Evolutionary conservation across 768 basidiomycete genomes (phyloP).

Genomic region (Russula sp.): DNA sequence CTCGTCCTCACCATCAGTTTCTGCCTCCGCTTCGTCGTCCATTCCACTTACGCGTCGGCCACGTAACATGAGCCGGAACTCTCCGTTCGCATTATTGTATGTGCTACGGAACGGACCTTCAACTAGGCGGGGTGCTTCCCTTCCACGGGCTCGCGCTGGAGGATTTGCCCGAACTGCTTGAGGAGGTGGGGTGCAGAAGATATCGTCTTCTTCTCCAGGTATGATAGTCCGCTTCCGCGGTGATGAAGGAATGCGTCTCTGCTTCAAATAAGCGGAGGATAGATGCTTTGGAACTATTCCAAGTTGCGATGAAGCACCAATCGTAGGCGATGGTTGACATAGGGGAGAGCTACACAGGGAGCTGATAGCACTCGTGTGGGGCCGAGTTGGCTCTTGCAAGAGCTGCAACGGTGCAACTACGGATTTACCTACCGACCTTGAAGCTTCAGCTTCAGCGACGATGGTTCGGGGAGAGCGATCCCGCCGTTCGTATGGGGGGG

Average conservation of each 20-base stretch:
- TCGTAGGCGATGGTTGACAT: not conserved
- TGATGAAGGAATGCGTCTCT: not conserved
- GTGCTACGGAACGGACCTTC: constrained; percentile 25
- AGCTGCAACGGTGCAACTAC: not conserved
- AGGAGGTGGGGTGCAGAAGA: constrained; percentile 12
- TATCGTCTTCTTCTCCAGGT: constrained; percentile 4
- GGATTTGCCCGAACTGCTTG: not conserved
- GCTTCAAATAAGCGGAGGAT: not conserved
- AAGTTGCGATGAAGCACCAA: not conserved
- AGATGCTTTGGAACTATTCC: not conserved
- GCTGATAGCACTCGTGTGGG: constrained; percentile 9
- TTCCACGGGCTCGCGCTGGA: not conserved
- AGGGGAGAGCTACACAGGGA: constrained; percentile 5
- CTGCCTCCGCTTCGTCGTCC: not conserved
- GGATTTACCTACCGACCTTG: not conserved
- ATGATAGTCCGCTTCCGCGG: not conserved
- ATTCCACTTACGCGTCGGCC: constrained; percentile 11
- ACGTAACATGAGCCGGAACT: not conserved
- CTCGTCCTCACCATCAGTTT: not conserved
- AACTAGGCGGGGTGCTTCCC: constrained; percentile 23
- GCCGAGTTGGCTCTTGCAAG: constrained; percentile 18
- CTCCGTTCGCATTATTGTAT: constrained; percentile 21
- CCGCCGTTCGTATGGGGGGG: not conserved
- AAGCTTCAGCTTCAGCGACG: not conserved
- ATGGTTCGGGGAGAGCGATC: not conserved